A percentile compares a stretch with the other conserved stretches of the same genome.
These are phyloP conservation scores for Solanum okadae DNA, from an alignment of 257 asterid species.

Conservation along the genomic window DNA sequence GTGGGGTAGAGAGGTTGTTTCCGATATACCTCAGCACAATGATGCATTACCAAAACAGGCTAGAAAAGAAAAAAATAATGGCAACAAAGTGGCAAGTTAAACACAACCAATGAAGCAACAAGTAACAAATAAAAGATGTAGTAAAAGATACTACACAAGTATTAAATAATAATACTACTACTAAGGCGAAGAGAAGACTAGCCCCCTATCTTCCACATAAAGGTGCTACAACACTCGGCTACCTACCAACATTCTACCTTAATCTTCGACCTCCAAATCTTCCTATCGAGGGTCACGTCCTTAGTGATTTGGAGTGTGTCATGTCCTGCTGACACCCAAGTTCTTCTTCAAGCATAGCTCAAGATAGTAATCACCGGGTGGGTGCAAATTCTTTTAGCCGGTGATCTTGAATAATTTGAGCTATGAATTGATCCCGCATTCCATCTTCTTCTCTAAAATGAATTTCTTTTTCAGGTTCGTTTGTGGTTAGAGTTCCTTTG, in stretches of 20 bases:
- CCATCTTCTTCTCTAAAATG: neutral
- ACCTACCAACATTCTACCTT: neutral
- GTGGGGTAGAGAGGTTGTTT: neutral
- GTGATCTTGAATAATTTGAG: neutral
- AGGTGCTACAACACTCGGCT: neutral
- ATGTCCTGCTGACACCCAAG: neutral
- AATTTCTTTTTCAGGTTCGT: neutral
- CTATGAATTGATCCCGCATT: neutral
- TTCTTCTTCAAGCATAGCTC: neutral
- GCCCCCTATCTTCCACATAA: neutral
- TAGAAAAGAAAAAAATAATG: neutral
- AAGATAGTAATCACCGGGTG: neutral
- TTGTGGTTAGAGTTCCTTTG: neutral
- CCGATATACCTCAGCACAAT: neutral
- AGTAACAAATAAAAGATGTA: neutral
- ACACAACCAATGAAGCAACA: neutral
- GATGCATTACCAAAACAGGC: neutral
- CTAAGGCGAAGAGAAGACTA: neutral
- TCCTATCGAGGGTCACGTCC: neutral
- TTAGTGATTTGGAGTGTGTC: neutral
- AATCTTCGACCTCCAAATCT: neutral
- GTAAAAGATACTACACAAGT: neutral
- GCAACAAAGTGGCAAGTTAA: neutral
- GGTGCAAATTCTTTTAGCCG: neutral
- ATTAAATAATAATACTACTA: neutral